Evolutionary conservation across 371 early-diverging fungal genomes (phyloP), one percentile per base, ranked within the genome.

Genomic region (Mortierella sp.): DNA sequence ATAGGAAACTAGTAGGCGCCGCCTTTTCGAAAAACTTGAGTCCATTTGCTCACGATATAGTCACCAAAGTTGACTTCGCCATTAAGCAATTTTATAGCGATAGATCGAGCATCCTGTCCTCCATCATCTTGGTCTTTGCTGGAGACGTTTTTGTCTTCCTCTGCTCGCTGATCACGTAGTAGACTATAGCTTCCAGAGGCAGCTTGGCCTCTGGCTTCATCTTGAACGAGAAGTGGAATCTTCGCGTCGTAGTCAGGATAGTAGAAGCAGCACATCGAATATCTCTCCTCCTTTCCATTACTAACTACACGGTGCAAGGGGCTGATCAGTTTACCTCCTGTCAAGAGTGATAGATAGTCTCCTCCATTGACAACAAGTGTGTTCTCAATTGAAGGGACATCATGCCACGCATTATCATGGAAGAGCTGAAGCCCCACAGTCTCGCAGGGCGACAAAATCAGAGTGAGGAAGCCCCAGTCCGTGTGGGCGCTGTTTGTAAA

Each of bases 391-490:
- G 86, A 85, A 9, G 86, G 77, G 15, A 90, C 85, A 36, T 88
- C 87, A 15, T 75, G 71, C 89, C 87, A 89, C 16, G 63, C 58
- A 38, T 71, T 78, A 6, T 79, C 82, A 41, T 76, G 71, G 65
- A 75, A 75, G 15, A 88, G 65, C 50, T 89, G 87, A 24, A 88
- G 72, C 1, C 87, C 88, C 16, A 83, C 75, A 1, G 77, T 67
- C 63, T 84, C 74, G 65, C 73, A 78, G 3, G 84, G 84, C 60
- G 85, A 78, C 24, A 81, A 68, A 41, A 90, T 87, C 48, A 90
- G 58, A 0, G 90, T 90, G 36, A 90, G 72, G 71, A 87, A 87
- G 5, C 90, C 90, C 90, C 90, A 90, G 67, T 90, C 90, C 2
- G 88, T 87, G 65, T 77, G 82, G 13, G 82, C 82, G 33, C 82